These are phyloP conservation scores for Camelina sativa DNA, from an alignment of 345 rosid species.

Conservation along the genomic window DNA sequence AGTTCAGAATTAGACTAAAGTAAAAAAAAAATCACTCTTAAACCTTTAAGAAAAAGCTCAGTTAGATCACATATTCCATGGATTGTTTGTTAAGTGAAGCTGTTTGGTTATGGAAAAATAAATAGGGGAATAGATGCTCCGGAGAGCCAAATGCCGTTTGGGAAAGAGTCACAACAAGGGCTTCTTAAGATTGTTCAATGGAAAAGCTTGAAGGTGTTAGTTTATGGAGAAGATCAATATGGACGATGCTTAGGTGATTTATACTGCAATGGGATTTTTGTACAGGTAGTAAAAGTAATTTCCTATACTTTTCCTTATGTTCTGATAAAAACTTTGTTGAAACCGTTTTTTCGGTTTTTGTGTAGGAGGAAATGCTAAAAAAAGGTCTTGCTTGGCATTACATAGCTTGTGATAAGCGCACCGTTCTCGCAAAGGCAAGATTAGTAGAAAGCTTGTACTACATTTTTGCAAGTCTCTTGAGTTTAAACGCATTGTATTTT, in stretches of 20 bases:
- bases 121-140: slow-evolving; percentile 95
- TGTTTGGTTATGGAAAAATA: slow-evolving; percentile 28
- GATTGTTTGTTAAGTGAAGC: slow-evolving; percentile 13
- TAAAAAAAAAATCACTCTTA: slow-evolving; percentile 26
- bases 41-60: neutral
- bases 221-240: slow-evolving; percentile 68
- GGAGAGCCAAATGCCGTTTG: slow-evolving; percentile 76
- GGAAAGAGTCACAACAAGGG: slow-evolving; percentile 73
- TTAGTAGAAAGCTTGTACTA: slow-evolving; percentile 9
- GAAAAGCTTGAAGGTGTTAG: slow-evolving; percentile 66
- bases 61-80: neutral
- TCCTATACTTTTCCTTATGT: neutral
- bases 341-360: neutral
- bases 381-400: slow-evolving; percentile 92
- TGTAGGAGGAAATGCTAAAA: slow-evolving; percentile 78
- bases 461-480: neutral
- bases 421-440: slow-evolving; percentile 59
- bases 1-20: slow-evolving; percentile 80
- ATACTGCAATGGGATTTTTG: slow-evolving; percentile 65
- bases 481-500: neutral
- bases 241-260: slow-evolving; percentile 68
- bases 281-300: slow-evolving; percentile 55
- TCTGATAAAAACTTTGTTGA: neutral
- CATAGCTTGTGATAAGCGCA: slow-evolving; percentile 60
- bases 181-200: slow-evolving; percentile 64